phyloP scores from a whole-genome alignment of 1,284 basidiomycete species.

The Salmacisia buchloeana region DNA sequence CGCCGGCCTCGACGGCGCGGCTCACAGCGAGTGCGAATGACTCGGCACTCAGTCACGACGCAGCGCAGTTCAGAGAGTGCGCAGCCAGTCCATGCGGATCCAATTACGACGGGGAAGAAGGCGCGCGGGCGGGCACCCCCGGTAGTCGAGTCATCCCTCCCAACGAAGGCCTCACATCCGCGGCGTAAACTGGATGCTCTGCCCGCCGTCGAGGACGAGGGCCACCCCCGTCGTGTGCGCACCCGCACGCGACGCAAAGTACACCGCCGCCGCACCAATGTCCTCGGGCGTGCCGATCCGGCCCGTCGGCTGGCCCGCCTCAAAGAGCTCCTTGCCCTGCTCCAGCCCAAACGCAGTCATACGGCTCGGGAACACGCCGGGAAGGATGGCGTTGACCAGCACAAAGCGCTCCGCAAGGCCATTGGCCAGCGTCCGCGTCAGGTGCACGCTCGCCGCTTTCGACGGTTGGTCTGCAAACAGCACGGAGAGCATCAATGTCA shows the following conservation, averaged over 20 bases:
- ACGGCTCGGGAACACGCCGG: conserved; percentile 73
- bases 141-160: too few species aligned
- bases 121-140: too few species aligned
- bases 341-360: conserved; percentile 74
- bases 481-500: background rate
- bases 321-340: conserved; percentile 53
- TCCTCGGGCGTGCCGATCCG: conserved; percentile 66
- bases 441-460: conserved; percentile 69
- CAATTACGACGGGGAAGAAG: too few species aligned
- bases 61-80: too few species aligned
- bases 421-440: conserved; percentile 68
- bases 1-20: too few species aligned
- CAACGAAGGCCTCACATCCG: conserved; percentile 10
- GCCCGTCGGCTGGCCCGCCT: conserved; percentile 44
- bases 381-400: conserved; percentile 73
- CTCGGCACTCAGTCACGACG: too few species aligned
- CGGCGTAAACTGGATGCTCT: conserved; percentile 38
- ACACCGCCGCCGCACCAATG: conserved; percentile 68
- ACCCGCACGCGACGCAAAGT: conserved; percentile 66
- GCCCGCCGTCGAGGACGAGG: conserved; percentile 64
- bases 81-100: too few species aligned
- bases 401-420: conserved; percentile 59
- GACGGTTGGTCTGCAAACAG: conserved; percentile 56
- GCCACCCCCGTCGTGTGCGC: conserved; percentile 70
- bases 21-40: too few species aligned